phyloP scores from a whole-genome alignment of 306 rosid genomes.

The Rubus parviflorus region DNA sequence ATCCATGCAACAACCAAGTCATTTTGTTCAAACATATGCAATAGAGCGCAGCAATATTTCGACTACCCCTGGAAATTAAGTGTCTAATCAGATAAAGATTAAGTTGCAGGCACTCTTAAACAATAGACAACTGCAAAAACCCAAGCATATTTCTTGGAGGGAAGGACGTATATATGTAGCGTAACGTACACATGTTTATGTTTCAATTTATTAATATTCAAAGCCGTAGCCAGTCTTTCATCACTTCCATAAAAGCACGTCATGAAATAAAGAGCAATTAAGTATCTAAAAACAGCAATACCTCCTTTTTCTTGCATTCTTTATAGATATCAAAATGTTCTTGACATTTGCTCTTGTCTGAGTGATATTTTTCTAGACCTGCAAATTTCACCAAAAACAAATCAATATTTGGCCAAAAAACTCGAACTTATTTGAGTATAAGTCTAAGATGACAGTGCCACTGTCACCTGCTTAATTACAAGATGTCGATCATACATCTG shows the following conservation, averaged over 20 bases:
- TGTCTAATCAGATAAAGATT: neutral
- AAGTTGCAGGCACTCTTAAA: constrained; percentile 1
- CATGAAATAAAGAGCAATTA: constrained; percentile 9
- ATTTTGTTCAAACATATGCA: neutral
- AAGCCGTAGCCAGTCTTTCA: neutral
- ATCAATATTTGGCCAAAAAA: neutral
- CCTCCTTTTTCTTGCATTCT: constrained; percentile 98
- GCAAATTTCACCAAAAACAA: constrained; percentile 6
- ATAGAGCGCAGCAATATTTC: neutral
- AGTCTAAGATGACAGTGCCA: too few species aligned
- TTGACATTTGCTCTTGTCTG: constrained; percentile 89
- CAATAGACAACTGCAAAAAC: neutral
- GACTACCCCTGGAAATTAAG: neutral
- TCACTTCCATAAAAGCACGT: neutral
- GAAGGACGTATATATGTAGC: neutral
- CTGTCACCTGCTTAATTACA: too few species aligned
- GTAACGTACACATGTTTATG: neutral
- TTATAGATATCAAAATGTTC: constrained; percentile 85
- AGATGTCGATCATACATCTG: neutral
- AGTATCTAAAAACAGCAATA: constrained; percentile 27
- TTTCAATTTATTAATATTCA: neutral
- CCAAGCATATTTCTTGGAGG: neutral
- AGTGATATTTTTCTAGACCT: constrained; percentile 74
- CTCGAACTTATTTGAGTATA: too few species aligned
- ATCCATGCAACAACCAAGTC: neutral